phyloP scores from a whole-genome alignment of 2,329 filamentous ascomycete species.

The Emydomyces testavorans region DNA sequence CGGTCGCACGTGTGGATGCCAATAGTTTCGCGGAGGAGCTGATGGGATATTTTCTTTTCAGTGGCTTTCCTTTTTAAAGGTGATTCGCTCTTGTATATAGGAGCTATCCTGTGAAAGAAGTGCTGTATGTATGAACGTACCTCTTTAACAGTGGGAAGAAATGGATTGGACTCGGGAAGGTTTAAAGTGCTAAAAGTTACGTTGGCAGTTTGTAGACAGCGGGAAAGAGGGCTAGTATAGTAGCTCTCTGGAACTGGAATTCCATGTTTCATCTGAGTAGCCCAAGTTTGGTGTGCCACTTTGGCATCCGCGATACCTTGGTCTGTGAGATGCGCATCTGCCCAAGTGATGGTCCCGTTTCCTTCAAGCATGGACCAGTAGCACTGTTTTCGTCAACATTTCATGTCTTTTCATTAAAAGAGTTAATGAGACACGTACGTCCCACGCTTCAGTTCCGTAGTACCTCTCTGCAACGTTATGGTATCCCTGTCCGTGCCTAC shows the following conservation, averaged over 20 bases:
- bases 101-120: no score
- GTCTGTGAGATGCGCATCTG: constrained; percentile 47
- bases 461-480: constrained; percentile 50
- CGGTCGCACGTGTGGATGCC: constrained; percentile 53
- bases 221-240: constrained; percentile 47
- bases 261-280: constrained; percentile 34
- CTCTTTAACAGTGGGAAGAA: constrained; percentile 48
- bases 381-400: constrained; percentile 27
- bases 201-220: constrained; percentile 48
- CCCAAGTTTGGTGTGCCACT: constrained; percentile 38
- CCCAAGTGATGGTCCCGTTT: constrained; percentile 45
- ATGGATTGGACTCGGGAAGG: constrained; percentile 37
- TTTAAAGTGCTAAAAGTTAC: constrained; percentile 42
- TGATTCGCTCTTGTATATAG: no score
- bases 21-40: constrained; percentile 47
- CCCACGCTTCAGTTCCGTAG: constrained; percentile 50
- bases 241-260: constrained; percentile 46
- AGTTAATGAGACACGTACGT: constrained; percentile 33
- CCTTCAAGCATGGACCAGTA: constrained; percentile 51
- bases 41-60: background rate
- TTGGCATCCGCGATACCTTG: constrained; percentile 43
- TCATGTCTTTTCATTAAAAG: background rate
- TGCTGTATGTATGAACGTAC: constrained; percentile 19
- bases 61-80: no score
- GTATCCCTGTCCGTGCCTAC: constrained; percentile 49